Percentiles rank a stretch among this genome's conserved stretches.
phyloP scores from a whole-genome alignment of 2,329 filamentous ascomycete species.

The Raffaelea albimanens region DNA sequence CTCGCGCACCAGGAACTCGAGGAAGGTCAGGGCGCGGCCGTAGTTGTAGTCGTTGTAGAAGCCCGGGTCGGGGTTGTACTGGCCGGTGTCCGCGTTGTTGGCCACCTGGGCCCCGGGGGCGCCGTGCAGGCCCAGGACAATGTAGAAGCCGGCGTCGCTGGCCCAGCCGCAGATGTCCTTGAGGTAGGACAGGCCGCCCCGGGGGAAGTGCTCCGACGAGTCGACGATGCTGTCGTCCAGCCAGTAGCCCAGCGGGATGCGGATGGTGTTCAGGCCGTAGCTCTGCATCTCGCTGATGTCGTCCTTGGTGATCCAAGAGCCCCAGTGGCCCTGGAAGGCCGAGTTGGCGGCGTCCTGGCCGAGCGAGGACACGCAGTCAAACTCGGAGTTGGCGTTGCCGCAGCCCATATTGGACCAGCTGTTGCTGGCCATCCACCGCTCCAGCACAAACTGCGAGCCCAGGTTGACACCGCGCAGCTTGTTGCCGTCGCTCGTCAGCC shows the following conservation, averaged over 20 bases:
- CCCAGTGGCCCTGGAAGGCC: slow-evolving; percentile 41
- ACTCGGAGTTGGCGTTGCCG: slow-evolving; percentile 34
- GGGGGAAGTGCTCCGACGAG: slow-evolving; percentile 39
- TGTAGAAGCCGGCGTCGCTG: slow-evolving; percentile 37
- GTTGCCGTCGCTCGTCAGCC: slow-evolving; percentile 5
- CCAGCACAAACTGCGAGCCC: slow-evolving; percentile 40
- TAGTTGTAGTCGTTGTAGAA: slow-evolving; percentile 51
- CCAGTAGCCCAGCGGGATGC: slow-evolving; percentile 48
- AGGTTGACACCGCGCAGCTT: slow-evolving; percentile 43
- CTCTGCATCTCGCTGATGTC: slow-evolving; percentile 40
- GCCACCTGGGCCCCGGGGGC: slow-evolving; percentile 38
- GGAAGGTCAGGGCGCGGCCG: slow-evolving; percentile 42
- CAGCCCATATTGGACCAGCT: slow-evolving; percentile 41
- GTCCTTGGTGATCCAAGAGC: slow-evolving; percentile 34
- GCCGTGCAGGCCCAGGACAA: slow-evolving; percentile 44
- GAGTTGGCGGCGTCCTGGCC: slow-evolving; percentile 35
- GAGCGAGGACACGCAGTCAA: slow-evolving; percentile 40
- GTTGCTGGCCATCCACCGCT: slow-evolving; percentile 41
- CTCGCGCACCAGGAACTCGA: slow-evolving; percentile 43
- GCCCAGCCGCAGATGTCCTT: slow-evolving; percentile 37
- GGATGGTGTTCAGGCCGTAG: slow-evolving; percentile 42
- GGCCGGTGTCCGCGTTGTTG: slow-evolving; percentile 37
- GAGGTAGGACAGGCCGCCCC: slow-evolving; percentile 35
- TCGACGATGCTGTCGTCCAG: slow-evolving; percentile 40
- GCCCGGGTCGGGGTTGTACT: slow-evolving; percentile 24